Evolutionary conservation across 257 asterid species (phyloP), one percentile per base, ranked within the genome.

Genomic region (Coffea eugenioides): DNA sequence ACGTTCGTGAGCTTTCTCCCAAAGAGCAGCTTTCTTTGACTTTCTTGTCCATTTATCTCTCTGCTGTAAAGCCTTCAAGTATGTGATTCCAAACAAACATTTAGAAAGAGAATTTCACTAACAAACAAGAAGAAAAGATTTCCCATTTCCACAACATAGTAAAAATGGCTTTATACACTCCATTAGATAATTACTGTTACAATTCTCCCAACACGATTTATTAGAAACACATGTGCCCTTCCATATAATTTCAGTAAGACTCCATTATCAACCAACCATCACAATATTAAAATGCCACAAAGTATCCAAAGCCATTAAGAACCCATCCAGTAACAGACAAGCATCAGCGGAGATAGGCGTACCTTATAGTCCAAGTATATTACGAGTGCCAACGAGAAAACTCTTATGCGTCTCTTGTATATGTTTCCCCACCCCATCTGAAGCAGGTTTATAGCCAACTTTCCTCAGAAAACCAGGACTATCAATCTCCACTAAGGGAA

Each of bases 291-390:
- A 39, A 39, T 39, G 43, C 43, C 43, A 39, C 43, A 39, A 39
- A 39, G 43, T 39, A 39, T 39, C 43, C 43, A 4, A 39, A 39
- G 76, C 45, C 54, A 21, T 72, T 45, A 77, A 79, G 73, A 80
- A 76, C 52, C 80, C 57, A 71, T 39, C 74, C 75, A 73, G 59
- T 49, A 25, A 78, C 20, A 34, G 57, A 75, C 74, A 66, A 83
- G 34, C 57, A 79, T 61, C 36, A 69, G 57, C 62, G 18, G 75
- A 84, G 78, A 41, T 76, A 76, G 81, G 31, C n/a, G 34, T 80
- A 93, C 99, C 99, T 95, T 95, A 87, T 95, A 95, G 84, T 95
- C 99, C 83, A 93, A 80, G 90, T 95, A 95, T 78, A 95, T 90
- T 43, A 93, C 81, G 85, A 95, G 59, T 45, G 99, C 96, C 84